phyloP scores from a whole-genome alignment of 2,329 filamentous ascomycete species.

The Monilinia vaccinii-corymbosi region DNA sequence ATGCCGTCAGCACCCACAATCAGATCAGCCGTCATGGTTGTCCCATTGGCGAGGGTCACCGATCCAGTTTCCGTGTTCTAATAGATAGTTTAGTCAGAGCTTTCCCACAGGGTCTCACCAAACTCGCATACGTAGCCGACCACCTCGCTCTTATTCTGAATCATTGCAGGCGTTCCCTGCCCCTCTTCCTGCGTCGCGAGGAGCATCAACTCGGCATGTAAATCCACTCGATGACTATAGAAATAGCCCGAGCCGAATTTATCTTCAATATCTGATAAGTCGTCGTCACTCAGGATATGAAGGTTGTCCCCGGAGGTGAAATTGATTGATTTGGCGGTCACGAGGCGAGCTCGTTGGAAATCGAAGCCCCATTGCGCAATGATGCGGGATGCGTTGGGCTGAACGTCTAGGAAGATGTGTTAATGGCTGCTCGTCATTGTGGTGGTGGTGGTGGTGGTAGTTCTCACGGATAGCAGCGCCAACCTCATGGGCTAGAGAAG shows the following conservation, averaged over 20 bases:
- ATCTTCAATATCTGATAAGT: constrained; percentile 12
- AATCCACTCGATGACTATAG: constrained; percentile 42
- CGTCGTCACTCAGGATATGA: constrained; percentile 10
- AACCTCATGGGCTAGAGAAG: constrained; percentile 43
- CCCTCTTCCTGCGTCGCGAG: constrained; percentile 35
- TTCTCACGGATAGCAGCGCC: constrained; percentile 46
- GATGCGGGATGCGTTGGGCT: constrained; percentile 51
- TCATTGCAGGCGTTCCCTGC: constrained; percentile 29
- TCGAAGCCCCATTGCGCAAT: constrained; percentile 38
- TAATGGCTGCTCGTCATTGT: not conserved
- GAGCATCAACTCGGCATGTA: constrained; percentile 44
- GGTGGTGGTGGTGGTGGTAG: not conserved
- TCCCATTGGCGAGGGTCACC: constrained; percentile 38
- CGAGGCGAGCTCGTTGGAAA: constrained; percentile 33
- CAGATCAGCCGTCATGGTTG: constrained; percentile 37
- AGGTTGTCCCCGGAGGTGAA: constrained; percentile 24
- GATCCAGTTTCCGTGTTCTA: constrained; percentile 25
- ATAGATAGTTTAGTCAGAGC: not conserved
- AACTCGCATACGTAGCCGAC: constrained; percentile 19
- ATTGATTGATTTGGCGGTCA: constrained; percentile 28
- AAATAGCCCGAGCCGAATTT: constrained; percentile 37
- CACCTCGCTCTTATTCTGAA: constrained; percentile 35
- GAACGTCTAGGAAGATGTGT: constrained; percentile 33
- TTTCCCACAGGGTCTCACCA: too few species aligned
- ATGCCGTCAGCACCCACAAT: constrained; percentile 49